phyloP scores from a whole-genome alignment of 352 stramenopile species.

The Pythium pyrilobum region DNA sequence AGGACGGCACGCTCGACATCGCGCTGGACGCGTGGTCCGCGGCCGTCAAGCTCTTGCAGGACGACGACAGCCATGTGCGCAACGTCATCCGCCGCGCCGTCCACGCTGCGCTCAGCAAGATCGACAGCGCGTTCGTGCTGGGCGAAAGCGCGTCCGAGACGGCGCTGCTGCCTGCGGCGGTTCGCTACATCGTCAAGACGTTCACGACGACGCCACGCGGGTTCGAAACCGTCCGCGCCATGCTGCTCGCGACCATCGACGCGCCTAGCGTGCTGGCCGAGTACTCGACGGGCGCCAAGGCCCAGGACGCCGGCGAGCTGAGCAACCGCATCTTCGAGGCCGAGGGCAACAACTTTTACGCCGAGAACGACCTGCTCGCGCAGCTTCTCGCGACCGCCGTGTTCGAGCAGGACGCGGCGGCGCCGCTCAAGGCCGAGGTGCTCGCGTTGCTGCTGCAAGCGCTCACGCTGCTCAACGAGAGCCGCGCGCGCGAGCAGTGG shows the following conservation, averaged over 20 bases:
- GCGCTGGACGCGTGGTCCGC: conserved; percentile 50
- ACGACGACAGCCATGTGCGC: conserved; percentile 47
- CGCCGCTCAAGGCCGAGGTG: conserved; percentile 16
- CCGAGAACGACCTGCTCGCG: conserved; percentile 49
- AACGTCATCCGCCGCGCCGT: conserved; percentile 29
- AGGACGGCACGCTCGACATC: conserved; percentile 16
- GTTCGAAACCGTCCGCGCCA: conserved; percentile 13
- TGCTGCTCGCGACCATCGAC: conserved; percentile 38
- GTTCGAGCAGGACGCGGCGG: conserved; percentile 2
- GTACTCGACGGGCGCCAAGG: conserved; percentile 35
- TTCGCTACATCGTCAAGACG: conserved; percentile 37
- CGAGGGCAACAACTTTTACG: conserved; percentile 78
- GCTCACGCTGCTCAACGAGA: conserved; percentile 21
- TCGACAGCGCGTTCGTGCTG: not conserved
- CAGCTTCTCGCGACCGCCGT: conserved; percentile 36
- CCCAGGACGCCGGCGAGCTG: conserved; percentile 47
- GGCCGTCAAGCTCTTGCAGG: conserved; percentile 60
- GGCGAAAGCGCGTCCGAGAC: conserved; percentile 36
- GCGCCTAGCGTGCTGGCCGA: conserved; percentile 33
- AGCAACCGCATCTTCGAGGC: conserved; percentile 73
- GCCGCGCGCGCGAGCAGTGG: conserved; percentile 26
- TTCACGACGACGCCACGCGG: conserved; percentile 33
- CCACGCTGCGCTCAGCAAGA: conserved; percentile 23
- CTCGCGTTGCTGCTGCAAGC: conserved; percentile 24
- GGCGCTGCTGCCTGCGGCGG: conserved; percentile 40